Evolutionary conservation across 805 yeast genomes (phyloP), one percentile per base, ranked within the genome.

Genomic region (Candida silvatica): DNA sequence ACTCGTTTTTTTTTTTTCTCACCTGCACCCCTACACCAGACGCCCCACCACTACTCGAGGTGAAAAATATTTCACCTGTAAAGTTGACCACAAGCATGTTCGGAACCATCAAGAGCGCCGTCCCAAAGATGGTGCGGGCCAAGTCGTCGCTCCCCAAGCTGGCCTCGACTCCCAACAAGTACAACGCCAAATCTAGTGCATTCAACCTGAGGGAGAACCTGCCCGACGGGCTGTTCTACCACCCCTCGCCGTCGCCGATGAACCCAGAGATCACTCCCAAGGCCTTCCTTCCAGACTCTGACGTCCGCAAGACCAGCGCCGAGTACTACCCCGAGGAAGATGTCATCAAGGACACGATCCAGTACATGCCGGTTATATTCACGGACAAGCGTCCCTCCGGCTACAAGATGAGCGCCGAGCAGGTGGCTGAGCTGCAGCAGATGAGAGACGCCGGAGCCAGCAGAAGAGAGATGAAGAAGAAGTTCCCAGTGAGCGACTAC

Each of bases 181-280:
- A 48, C 42, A 59, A 58, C 35, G 29, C 55, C 5, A 59, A 52
- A 40, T 56, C 62, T 2, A 56, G 62, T 15, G 64, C 57, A 6
- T 60, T 57, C 46, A 60, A 60, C 35, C 28, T 58, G 20, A 58
- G 48, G 34, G 62, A 61, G 18, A 36, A 36, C 8, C 40, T 58
- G 20, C 63, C 64, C 11, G 41, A 47, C 9, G 65, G 65, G 2
- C 32, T 59, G 7, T 56, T 45, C 36, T 55, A 45, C 37, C 60
- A 58, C 34, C 65, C 65, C 23, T 52, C 65, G 11, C 65, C 64
- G 24, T 52, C 64, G 1, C 44, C 57, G 4, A 42, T 48, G 27
- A 47, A 49, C 18, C 58, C 61, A 6, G 47, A 47, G 32, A 40
- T 51, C 11, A 60, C 63, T 3, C 65, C 65, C 20, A 53, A 50